These are phyloP conservation scores for Volvox reticuliferus DNA, from an alignment of 139 green algal species.

Conservation along the genomic window DNA sequence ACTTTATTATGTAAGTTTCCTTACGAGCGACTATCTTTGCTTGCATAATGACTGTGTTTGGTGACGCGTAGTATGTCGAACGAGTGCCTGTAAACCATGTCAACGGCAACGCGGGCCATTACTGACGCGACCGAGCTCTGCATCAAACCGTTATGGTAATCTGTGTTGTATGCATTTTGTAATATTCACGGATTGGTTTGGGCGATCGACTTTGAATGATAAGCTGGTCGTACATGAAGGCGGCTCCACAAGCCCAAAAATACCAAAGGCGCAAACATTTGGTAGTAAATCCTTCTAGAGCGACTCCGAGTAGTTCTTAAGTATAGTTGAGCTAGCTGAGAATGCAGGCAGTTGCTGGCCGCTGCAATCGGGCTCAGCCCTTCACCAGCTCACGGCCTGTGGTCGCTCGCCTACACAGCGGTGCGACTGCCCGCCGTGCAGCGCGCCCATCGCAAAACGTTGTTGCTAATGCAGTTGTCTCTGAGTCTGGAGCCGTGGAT, in stretches of 20 bases:
- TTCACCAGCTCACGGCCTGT: conserved; percentile 52
- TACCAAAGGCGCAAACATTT: neutral
- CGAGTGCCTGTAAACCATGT: too few species aligned
- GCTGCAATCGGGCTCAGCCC: conserved; percentile 41
- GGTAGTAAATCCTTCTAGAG: neutral
- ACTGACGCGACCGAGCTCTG: too few species aligned
- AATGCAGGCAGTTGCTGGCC: conserved; percentile 46
- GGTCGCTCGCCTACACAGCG: conserved; percentile 33
- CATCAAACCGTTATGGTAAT: too few species aligned
- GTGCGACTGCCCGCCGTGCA: neutral
- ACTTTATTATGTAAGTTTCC: too few species aligned
- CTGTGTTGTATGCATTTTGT: too few species aligned
- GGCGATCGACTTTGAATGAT: neutral
- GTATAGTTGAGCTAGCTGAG: conserved; percentile 8
- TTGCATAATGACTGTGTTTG: too few species aligned
- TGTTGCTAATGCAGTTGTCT: neutral
- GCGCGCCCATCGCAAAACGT: neutral
- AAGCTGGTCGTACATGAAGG: neutral
- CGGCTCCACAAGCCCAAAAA: neutral
- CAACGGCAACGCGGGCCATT: too few species aligned
- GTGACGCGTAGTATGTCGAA: too few species aligned
- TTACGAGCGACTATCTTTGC: too few species aligned
- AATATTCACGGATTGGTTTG: too few species aligned
- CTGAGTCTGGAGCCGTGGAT: conserved; percentile 13
- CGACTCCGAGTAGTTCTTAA: neutral